phyloP scores from a whole-genome alignment of 768 basidiomycete genomes.

The Chlorophyllum brunneum region DNA sequence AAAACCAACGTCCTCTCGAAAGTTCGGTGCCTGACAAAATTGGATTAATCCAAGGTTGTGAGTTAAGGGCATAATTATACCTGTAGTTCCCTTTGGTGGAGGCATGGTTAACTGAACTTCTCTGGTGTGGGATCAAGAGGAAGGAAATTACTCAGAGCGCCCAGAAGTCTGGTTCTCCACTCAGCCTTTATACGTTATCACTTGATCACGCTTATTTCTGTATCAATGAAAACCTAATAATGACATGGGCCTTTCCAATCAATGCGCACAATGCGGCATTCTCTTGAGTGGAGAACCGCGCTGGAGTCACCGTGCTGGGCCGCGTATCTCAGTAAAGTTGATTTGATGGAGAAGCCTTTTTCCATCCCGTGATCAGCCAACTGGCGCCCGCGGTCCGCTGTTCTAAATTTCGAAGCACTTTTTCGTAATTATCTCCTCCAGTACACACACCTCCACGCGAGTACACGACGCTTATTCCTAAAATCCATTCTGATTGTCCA shows the following conservation, averaged over 20 bases:
- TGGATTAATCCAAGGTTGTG: not conserved
- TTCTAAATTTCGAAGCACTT: not conserved
- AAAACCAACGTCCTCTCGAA: conserved; percentile 43
- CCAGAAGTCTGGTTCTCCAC: not conserved
- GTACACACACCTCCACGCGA: not conserved
- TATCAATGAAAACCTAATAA: not conserved
- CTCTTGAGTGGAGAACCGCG: not conserved
- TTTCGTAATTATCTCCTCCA: not conserved
- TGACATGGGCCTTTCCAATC: not conserved
- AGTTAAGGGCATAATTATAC: too few relatives aligned
- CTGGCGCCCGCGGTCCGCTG: conserved; percentile 1
- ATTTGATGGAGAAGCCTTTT: conserved; percentile 7
- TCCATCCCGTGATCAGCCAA: conserved; percentile 6
- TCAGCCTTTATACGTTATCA: conserved; percentile 7
- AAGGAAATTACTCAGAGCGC: not conserved
- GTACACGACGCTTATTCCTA: not conserved
- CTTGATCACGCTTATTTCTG: conserved; percentile 8
- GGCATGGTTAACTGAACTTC: conserved; percentile 24
- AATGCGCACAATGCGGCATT: not conserved
- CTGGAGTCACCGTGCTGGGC: not conserved
- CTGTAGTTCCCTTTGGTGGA: conserved; percentile 37
- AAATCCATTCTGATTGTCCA: not conserved
- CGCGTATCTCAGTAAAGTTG: not conserved
- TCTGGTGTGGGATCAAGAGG: conserved; percentile 1
- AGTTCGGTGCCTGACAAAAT: conserved; percentile 36